Conservation (phyloP, 441 rosid species). For the Bruguiera hainesii region DNA sequence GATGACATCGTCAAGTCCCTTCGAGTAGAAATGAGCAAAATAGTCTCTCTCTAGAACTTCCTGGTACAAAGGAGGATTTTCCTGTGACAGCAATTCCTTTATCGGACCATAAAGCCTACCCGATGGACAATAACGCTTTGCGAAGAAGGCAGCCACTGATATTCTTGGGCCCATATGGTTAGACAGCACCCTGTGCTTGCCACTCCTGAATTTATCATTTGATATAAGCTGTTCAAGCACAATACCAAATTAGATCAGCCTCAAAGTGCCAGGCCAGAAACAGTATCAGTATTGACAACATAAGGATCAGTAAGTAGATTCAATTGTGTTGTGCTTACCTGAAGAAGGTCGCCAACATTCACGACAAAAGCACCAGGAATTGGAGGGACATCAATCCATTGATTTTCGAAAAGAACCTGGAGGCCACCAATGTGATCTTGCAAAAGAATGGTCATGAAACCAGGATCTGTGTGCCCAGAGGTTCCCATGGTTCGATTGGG, state of each 20-base stretch:
- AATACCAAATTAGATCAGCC: background rate
- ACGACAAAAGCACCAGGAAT: slow-evolving; percentile 18
- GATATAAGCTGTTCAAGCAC: background rate
- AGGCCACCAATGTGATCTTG: slow-evolving; percentile 31
- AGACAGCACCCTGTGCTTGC: background rate
- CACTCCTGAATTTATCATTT: background rate
- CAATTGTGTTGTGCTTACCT: background rate
- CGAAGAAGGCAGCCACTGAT: background rate
- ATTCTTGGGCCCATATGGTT: background rate
- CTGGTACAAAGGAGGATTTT: background rate
- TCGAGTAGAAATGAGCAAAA: background rate
- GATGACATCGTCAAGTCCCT: background rate
- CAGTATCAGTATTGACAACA: background rate
- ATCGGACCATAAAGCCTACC: background rate
- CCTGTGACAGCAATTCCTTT: background rate
- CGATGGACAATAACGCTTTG: background rate
- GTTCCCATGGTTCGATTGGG: slow-evolving; percentile 23
- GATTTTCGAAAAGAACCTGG: slow-evolving; percentile 14
- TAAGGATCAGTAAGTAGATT: background rate
- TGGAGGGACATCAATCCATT: slow-evolving; percentile 22
- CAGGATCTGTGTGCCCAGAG: slow-evolving; percentile 18
- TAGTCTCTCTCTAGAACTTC: background rate
- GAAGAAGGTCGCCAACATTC: slow-evolving; percentile 4
- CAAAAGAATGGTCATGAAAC: slow-evolving; percentile 27
- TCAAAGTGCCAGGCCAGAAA: background rate